These are phyloP conservation scores for Gamarada debralockiae DNA, from an alignment of 495 filamentous ascomycete species.

Conservation along the genomic window DNA sequence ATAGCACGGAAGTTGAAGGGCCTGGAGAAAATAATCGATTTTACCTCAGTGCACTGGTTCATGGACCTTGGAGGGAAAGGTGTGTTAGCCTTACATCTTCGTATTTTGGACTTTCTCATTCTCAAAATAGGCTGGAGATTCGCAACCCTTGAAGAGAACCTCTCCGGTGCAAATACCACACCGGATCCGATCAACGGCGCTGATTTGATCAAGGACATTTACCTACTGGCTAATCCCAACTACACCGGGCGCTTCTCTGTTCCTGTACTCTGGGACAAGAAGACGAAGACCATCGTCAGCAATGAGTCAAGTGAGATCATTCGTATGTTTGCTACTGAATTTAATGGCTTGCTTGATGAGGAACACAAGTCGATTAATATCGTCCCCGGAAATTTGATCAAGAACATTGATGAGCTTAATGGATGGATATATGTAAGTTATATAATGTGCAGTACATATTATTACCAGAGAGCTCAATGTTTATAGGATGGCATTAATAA, in stretches of 20 bases:
- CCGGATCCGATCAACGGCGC: conserved; percentile 53
- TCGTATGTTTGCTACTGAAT: conserved; percentile 58
- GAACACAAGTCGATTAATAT: conserved; percentile 44
- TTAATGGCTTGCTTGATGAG: conserved; percentile 53
- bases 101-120: conserved; percentile 37
- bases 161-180: conserved; percentile 46
- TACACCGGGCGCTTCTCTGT: conserved; percentile 76
- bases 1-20: conserved; percentile 62
- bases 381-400: conserved; percentile 49
- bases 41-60: conserved; percentile 45
- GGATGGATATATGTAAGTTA: conserved; percentile 65
- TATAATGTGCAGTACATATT: conserved; percentile 29
- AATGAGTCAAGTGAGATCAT: conserved; percentile 68
- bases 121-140: conserved; percentile 57
- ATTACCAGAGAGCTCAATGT: background rate
- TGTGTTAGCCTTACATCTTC: conserved; percentile 36
- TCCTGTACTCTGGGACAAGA: conserved; percentile 74
- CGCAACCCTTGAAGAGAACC: conserved; percentile 42
- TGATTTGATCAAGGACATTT: conserved; percentile 57
- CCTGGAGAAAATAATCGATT: conserved; percentile 56
- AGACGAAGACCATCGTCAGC: conserved; percentile 31
- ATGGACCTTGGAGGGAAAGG: conserved; percentile 24
- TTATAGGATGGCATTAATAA: conserved; percentile 50
- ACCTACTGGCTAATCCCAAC: conserved; percentile 59
- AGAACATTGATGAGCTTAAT: conserved; percentile 58